phyloP scores from a whole-genome alignment of 78 protist genomes.

The Carpediemonas membranifera region DNA sequence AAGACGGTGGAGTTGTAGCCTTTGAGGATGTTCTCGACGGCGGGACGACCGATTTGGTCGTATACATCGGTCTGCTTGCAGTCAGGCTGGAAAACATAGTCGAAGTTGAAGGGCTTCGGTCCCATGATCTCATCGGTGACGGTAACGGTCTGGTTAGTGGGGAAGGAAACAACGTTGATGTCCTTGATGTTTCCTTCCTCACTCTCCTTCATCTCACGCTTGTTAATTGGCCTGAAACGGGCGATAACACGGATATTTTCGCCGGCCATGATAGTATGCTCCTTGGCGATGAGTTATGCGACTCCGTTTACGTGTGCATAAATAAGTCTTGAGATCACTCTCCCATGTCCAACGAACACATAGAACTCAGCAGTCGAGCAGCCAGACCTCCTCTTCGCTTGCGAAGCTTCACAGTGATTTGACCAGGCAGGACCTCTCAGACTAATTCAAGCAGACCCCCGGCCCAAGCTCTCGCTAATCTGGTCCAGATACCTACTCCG shows the following conservation, averaged over 20 bases:
- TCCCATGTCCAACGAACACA: too few species aligned
- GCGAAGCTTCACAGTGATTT: too few species aligned
- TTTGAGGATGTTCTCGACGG: background rate
- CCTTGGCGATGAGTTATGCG: background rate
- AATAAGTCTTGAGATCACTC: too few species aligned
- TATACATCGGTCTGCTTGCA: constrained; percentile 10
- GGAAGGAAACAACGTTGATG: background rate
- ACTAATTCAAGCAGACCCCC: too few species aligned
- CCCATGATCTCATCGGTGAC: background rate
- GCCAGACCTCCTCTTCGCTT: too few species aligned
- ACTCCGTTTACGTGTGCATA: too few species aligned
- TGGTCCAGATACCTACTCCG: too few species aligned
- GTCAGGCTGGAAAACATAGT: constrained; percentile 22
- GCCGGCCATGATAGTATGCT: background rate
- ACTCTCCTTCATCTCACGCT: constrained; percentile 18
- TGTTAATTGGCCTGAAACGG: constrained; percentile 26
- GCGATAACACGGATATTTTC: constrained; percentile 15
- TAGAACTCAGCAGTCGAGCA: too few species aligned
- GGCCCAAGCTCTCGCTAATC: too few species aligned
- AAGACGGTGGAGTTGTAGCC: constrained; percentile 19
- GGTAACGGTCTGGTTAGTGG: background rate
- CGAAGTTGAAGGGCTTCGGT: constrained; percentile 1
- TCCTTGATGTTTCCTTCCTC: constrained; percentile 1
- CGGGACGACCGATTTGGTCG: background rate
- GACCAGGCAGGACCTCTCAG: too few species aligned